Evolutionary conservation across 371 early-diverging fungal genomes (phyloP), one percentile per base, ranked within the genome.

Genomic region (Apophysomyces trapeziformis): DNA sequence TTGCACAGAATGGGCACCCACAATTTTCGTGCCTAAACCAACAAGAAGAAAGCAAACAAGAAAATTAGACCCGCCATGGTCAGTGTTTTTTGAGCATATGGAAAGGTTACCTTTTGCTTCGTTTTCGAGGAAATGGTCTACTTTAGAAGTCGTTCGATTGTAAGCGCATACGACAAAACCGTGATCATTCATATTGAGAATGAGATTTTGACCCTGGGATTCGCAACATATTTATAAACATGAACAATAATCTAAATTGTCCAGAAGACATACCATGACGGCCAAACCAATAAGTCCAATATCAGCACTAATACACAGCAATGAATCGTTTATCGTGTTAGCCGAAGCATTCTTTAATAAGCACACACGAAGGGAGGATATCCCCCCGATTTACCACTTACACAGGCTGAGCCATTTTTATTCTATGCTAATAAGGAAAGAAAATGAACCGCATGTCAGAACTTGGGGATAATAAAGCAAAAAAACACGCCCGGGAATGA

Each of bases 221-320:
- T 99, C 95, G 62, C 64, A 62, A 50, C 32, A 50, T 38, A 3
- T 7, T 4, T 7, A 14, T 47, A 18, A n/a, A 1, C 9, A 50
- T 18, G 21, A 60, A 39, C 43, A 39, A 7, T 26, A 47, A 5
- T 2, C n/a, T n/a, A 14, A 13, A 32, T 54, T 41, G 13, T 2
- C 7, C n/a, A 7, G 0, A 47, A 47, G 5, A 47, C 78, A 67
- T 89, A 96, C 97, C 99, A 99, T 99, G 73, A 98, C 98, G 80
- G 99, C 99, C 83, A 99, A 88, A 75, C 99, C 99, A 77, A 99
- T 97, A 72, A 99, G 92, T 78, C 99, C 99, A 75, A 99, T 95
- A 84, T 99, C 99, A 86, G 95, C 97, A 85, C 95, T 95, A 76
- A 11, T 7, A 1, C 12, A 11, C 14, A 26, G 43, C 12, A 14